Evolutionary conservation across 139 green algal genomes (phyloP).

Genomic region (Chlorella ohadii): DNA sequence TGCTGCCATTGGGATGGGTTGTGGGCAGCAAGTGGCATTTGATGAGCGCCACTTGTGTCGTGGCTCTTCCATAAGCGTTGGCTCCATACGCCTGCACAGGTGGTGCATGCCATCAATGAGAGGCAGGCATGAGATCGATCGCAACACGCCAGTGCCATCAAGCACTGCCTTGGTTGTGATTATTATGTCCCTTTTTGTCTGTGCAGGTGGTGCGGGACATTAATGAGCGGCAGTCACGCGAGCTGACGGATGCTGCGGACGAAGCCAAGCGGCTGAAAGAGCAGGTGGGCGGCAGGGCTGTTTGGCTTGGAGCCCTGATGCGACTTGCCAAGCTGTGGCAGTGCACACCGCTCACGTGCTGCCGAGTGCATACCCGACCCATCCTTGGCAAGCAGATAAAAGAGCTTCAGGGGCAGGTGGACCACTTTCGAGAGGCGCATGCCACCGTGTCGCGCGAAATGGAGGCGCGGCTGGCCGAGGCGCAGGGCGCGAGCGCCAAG

Average conservation of each 20-base stretch:
- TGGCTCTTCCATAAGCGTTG: too few relatives aligned
- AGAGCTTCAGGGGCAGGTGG: constrained; percentile 20
- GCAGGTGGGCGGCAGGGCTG: background rate
- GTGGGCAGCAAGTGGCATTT: too few relatives aligned
- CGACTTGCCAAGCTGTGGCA: background rate
- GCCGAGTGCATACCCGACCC: too few relatives aligned
- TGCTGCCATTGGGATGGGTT: too few relatives aligned
- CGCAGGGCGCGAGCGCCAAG: constrained; percentile 55
- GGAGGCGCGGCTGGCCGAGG: constrained; percentile 42
- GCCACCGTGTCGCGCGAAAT: constrained; percentile 35
- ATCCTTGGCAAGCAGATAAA: too few relatives aligned
- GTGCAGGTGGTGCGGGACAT: constrained; percentile 52
- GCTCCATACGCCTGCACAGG: background rate
- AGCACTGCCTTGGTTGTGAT: too few relatives aligned
- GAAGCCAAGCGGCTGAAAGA: constrained; percentile 17
- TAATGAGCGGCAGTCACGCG: constrained; percentile 47
- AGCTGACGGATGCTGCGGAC: constrained; percentile 36
- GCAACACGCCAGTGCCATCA: too few relatives aligned
- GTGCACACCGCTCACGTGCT: too few relatives aligned
- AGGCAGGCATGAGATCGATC: constrained; percentile 43
- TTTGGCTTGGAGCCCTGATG: background rate
- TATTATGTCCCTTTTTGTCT: background rate
- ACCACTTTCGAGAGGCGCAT: constrained; percentile 31
- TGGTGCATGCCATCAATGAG: constrained; percentile 59
- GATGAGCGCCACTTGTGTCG: too few relatives aligned